Base-by-base conservation (phyloP, 306 rosid species). In the Astragalus glycyphyllos region DNA sequence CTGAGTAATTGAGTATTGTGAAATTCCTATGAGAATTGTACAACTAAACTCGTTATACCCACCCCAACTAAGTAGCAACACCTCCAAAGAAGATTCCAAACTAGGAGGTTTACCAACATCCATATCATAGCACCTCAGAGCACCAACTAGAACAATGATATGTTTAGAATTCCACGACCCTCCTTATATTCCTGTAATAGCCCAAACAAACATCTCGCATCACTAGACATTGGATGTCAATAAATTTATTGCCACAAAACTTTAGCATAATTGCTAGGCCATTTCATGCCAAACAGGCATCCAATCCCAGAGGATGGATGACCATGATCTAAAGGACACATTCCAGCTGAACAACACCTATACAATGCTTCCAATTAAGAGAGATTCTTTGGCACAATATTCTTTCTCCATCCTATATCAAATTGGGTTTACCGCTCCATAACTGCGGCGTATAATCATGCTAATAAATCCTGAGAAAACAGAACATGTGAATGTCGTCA, bases 381-480 rank as follows among this genome's bases (percentile, higher is more conserved):
- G 60, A 69, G 64, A 68, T 72, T 76, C 71, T 59, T 86, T 77
- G 79, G 84, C 73, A 75, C 77, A 67, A 74, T 40, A 72, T 47
- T 75, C 68, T 64, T 72, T 65, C 71, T 66, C 84, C 83, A 75
- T 78, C 81, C 85, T 73, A 81, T 60, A 80, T 64, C 49, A 68
- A 80, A 45, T 72, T 64, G 56, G 75, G 77, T 68, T 79, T 66
- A 75, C 35, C 77, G 72, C 70, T 72, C 87, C 86, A 75, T 66
- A 68, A 78, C 59, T 60, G 84, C 64, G 11, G 83, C 79, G 73
- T 74, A 73, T 77, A 69, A 71, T 50, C 73, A 71, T 40, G 81
- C 72, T 70, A 77, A 70, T 59, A 73, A 72, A 73, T 73, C 84
- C 82, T 63, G 87, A 76, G 66, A 70, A 75, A 79, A 79, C 65